Evolutionary conservation across 148 eudicot genomes (phyloP).

Genomic region (Vaccinium darrowii): DNA sequence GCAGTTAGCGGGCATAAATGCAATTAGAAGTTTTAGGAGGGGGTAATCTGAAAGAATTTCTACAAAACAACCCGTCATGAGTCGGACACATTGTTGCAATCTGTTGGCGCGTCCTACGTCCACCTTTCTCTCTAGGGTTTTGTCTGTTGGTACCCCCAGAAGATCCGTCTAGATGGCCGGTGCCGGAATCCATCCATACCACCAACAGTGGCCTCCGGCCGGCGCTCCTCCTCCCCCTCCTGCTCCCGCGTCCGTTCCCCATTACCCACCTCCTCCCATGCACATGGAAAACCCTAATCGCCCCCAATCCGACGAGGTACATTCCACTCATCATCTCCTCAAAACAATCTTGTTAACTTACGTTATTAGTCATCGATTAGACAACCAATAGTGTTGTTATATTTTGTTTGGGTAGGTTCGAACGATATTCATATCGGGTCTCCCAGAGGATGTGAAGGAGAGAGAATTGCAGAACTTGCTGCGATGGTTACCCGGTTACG

Average conservation of each 20-base stretch:
- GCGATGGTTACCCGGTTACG: constrained; percentile 95
- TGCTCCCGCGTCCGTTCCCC: constrained; percentile 27
- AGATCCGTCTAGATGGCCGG: constrained; percentile 42
- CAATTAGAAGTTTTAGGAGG: no score
- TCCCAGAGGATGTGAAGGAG: constrained; percentile 94
- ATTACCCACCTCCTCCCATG: constrained; percentile 33
- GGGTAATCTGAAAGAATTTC: no score
- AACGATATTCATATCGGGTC: constrained; percentile 85
- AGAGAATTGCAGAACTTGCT: constrained; percentile 78
- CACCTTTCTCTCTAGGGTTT: constrained; percentile 10
- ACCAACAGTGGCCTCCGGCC: constrained; percentile 30
- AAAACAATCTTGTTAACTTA: neutral
- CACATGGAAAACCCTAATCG: constrained; percentile 34
- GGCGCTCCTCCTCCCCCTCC: constrained; percentile 40
- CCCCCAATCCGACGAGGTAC: constrained; percentile 38
- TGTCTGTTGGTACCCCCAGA: neutral
- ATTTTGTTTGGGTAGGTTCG: constrained; percentile 44
- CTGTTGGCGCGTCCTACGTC: no score
- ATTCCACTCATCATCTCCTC: neutral
- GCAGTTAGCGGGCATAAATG: no score
- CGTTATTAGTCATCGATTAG: neutral
- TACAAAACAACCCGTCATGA: no score
- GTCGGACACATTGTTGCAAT: no score
- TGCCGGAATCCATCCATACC: constrained; percentile 61
- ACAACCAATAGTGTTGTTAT: neutral